phyloP scores from a whole-genome alignment of 495 filamentous ascomycete genomes.

The Lasiosphaeria hispida region DNA sequence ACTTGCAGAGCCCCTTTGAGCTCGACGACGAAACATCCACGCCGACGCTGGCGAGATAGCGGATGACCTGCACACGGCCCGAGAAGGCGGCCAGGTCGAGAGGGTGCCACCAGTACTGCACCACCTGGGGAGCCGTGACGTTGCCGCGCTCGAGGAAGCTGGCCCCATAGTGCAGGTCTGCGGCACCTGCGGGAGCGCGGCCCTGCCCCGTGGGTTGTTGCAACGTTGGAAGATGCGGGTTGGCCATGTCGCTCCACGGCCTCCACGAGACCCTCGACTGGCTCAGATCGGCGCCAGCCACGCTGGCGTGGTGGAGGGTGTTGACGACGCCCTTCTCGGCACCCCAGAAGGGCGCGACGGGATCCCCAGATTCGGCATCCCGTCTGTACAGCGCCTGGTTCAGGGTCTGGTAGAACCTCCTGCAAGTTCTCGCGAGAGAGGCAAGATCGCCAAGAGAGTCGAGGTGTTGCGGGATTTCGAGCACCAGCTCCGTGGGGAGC shows the following conservation, averaged over 20 bases:
- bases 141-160: not conserved
- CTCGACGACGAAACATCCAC: not conserved
- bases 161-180: not conserved
- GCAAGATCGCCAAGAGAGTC: not conserved
- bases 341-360: conserved; percentile 10
- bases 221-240: not conserved
- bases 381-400: conserved; percentile 11
- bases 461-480: conserved; percentile 14
- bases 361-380: not conserved
- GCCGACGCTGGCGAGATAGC: not conserved
- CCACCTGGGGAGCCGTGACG: not conserved
- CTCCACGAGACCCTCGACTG: not conserved
- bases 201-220: not conserved
- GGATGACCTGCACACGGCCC: not conserved
- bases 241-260: not conserved
- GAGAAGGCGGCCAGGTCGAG: not conserved
- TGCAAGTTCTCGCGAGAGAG: not conserved
- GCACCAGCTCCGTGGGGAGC: conserved; percentile 9
- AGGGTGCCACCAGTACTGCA: conserved; percentile 9
- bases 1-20: conserved; percentile 2
- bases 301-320: conserved; percentile 4
- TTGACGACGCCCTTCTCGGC: not conserved
- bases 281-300: conserved; percentile 7
- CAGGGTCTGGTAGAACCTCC: not conserved
- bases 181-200: not conserved